These are phyloP conservation scores for Besnoitia besnoiti DNA, from an alignment of 169 alveolate genomes.

Conservation along the genomic window DNA sequence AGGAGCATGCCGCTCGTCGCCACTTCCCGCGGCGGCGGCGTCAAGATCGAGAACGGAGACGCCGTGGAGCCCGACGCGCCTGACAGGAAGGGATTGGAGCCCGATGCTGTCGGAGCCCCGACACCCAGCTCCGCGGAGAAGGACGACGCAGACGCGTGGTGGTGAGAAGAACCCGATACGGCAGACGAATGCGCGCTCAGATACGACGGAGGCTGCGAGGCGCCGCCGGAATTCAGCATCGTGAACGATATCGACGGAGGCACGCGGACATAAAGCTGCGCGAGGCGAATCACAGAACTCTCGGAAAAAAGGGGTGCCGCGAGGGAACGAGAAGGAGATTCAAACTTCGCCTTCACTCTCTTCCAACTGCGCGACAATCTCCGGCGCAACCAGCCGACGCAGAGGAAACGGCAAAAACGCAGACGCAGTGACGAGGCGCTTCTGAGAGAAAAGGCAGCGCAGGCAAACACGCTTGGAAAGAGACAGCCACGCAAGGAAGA, in stretches of 20 bases:
- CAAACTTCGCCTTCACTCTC: too few species aligned
- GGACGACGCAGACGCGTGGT: neutral
- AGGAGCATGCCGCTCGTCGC: slow-evolving; percentile 40
- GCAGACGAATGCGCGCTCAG: neutral
- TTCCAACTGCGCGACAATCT: too few species aligned
- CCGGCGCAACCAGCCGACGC: too few species aligned
- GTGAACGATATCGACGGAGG: too few species aligned
- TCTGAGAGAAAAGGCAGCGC: neutral
- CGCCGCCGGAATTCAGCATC: slow-evolving; percentile 5
- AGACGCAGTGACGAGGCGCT: too few species aligned
- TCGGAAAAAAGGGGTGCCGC: too few species aligned
- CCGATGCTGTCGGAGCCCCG: too few species aligned
- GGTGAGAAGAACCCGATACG: neutral
- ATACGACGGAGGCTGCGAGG: neutral
- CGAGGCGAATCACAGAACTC: too few species aligned
- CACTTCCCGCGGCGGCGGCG: slow-evolving; percentile 37
- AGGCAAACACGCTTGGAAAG: too few species aligned
- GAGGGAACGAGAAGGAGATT: too few species aligned
- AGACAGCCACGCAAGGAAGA: neutral
- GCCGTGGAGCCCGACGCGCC: neutral
- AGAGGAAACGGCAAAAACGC: neutral
- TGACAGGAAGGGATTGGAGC: neutral
- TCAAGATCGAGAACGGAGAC: neutral
- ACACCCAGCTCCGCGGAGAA: neutral
- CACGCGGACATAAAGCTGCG: too few species aligned